These are phyloP conservation scores for Choanephora cucurbitarum DNA, from an alignment of 371 early-diverging fungal genomes.

Conservation along the genomic window DNA sequence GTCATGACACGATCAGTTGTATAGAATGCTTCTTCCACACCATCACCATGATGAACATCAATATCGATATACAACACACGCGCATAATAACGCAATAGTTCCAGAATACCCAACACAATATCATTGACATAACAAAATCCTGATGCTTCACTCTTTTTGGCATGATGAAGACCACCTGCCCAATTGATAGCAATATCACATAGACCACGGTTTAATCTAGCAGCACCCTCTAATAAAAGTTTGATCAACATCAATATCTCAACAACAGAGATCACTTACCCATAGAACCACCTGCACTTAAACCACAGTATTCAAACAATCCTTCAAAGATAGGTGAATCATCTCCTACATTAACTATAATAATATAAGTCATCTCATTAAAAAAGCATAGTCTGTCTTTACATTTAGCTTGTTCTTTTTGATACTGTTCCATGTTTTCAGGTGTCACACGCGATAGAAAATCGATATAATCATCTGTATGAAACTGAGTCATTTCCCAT, in stretches of 20 bases:
- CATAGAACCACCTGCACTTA: constrained; percentile 92
- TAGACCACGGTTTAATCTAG: constrained; percentile 80
- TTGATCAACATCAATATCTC: too few relatives aligned
- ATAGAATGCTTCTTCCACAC: constrained; percentile 98
- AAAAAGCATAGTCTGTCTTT: too few relatives aligned
- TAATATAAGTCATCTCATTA: too few relatives aligned
- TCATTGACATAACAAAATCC: constrained; percentile 99
- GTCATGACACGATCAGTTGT: constrained; percentile 97
- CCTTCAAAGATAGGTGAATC: constrained; percentile 97
- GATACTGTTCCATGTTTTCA: constrained; percentile 73
- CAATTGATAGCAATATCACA: constrained; percentile 96
- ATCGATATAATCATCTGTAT: constrained; percentile 95
- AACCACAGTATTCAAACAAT: constrained; percentile 86
- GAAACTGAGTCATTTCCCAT: constrained; percentile 93
- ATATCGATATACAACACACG: constrained; percentile 97
- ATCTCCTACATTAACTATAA: constrained; percentile 52
- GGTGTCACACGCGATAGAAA: constrained; percentile 88
- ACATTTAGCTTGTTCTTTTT: constrained; percentile 73
- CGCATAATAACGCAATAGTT: constrained; percentile 76
- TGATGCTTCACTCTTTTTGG: constrained; percentile 90
- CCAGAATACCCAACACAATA: constrained; percentile 92
- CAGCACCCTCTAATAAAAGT: constrained; percentile 84
- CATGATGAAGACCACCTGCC: constrained; percentile 98
- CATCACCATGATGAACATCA: constrained; percentile 98
- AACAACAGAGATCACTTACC: constrained; percentile 48